Percentiles rank a stretch among this genome's conserved stretches.
Conservation (phyloP, 805 yeast genomes). For the Zygosaccharomyces siamensis region DNA sequence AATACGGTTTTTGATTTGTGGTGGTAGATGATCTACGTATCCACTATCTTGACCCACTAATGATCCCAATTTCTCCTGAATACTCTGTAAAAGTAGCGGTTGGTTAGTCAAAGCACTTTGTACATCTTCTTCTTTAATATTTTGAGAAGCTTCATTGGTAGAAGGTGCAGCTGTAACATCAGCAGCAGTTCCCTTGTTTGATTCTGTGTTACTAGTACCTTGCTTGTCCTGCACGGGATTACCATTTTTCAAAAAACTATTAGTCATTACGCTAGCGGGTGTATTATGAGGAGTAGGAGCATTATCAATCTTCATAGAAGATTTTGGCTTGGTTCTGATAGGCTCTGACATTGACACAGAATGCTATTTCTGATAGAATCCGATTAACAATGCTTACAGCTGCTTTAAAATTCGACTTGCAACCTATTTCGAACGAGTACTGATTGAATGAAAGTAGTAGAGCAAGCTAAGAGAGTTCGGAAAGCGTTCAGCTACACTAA, state of each 20-base stretch:
- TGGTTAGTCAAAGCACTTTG: constrained; percentile 56
- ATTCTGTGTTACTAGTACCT: constrained; percentile 5
- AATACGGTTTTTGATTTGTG: constrained; percentile 66
- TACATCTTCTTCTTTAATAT: constrained; percentile 65
- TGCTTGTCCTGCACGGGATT: constrained; percentile 41
- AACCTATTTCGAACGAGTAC: not conserved
- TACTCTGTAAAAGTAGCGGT: constrained; percentile 80
- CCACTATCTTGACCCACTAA: constrained; percentile 85
- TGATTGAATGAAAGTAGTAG: not conserved
- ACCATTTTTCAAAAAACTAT: constrained; percentile 57
- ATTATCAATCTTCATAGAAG: constrained; percentile 65
- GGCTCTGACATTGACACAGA: constrained; percentile 63
- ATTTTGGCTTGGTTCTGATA: constrained; percentile 53
- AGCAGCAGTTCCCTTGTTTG: not conserved
- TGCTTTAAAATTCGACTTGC: not conserved
- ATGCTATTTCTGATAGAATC: too few relatives aligned
- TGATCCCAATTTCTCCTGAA: constrained; percentile 81
- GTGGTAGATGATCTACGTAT: constrained; percentile 73
- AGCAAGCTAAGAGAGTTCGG: not conserved
- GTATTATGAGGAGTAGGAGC: constrained; percentile 99
- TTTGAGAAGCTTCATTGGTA: constrained; percentile 44
- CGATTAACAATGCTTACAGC: too few relatives aligned
- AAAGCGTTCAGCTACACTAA: not conserved
- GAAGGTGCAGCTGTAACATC: constrained; percentile 27
- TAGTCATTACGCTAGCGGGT: constrained; percentile 76